Base-by-base conservation (phyloP, 768 basidiomycete species). In the Boletus rubescentipes region DNA sequence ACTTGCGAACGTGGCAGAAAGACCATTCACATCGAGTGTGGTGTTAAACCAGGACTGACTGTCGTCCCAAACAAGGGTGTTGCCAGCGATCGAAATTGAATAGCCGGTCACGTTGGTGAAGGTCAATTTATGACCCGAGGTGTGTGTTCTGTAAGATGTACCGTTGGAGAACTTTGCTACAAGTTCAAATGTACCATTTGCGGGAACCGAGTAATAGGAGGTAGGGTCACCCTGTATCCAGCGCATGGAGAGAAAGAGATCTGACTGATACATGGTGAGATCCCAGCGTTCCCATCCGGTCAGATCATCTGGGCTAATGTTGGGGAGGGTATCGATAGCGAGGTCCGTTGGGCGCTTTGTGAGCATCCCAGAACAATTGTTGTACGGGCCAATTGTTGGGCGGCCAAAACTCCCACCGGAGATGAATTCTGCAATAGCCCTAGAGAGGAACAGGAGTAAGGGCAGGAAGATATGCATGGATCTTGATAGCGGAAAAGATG, bases 11-110 rank as follows among this genome's bases (percentile, higher is more conserved):
- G 47, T 48, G 9, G 53, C 47, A 15, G 30, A 46, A n/a, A 61
- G 32, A 11, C 54, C 60, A 15, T 51, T 48, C 1, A 53, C 26
- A 31, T 51, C 29, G n/a, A 61, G 18, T 0, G 51, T 46, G 18
- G 60, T 51, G 36, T 59, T 55, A 16, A 61, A 55, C 57, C 57
- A 59, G 16, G 48, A n/a, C 42, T 61, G 59, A 15, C 37, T 49
- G 10, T 54, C 53, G 15, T 59, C 59, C 53, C 57, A 61, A 16
- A 57, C 49, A 16, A 61, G 49, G 14, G 45, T 54, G 39, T 54
- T 59, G 12, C 47, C 42, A 29, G 49, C 52, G 16, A 54, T 58
- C 9, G 57, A 53, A 34, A 61, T 59, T 0, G 53, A 55, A 46
- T 59, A 61, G 21, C 39, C 18, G 23, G 48, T 49, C 16, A 49